These are phyloP conservation scores for Leccinum boreale DNA, from an alignment of 768 basidiomycete species.

Conservation along the genomic window DNA sequence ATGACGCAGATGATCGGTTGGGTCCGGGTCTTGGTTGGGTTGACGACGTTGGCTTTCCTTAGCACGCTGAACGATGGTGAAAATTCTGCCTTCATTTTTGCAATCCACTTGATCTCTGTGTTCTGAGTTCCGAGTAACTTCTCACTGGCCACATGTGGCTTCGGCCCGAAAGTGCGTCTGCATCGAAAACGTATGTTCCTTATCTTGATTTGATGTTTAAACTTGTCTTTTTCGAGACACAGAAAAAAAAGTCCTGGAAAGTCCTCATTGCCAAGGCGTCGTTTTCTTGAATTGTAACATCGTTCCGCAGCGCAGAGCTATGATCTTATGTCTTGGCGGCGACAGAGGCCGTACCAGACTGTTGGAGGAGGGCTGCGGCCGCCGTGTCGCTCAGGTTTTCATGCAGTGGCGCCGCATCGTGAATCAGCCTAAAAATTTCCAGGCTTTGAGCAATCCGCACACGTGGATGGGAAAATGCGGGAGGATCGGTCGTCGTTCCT, in stretches of 20 bases:
- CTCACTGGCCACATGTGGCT: not conserved
- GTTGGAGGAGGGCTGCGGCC: not conserved
- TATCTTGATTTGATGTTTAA: not conserved
- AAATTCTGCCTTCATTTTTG: not conserved
- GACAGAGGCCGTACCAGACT: not conserved
- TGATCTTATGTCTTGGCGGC: not conserved
- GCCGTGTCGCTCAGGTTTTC: not conserved
- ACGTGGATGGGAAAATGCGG: not conserved
- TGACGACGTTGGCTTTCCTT: constrained; percentile 27
- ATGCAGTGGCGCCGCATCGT: not conserved
- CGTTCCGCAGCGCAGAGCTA: not conserved
- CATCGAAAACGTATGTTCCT: not conserved
- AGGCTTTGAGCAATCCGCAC: not conserved
- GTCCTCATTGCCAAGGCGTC: not conserved
- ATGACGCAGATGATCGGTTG: constrained; percentile 25
- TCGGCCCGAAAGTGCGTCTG: not conserved
- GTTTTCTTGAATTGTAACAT: constrained; percentile 1
- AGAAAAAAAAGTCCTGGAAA: not conserved
- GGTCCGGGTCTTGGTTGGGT: constrained; percentile 21
- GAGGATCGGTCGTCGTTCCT: not conserved
- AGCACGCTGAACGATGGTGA: not conserved
- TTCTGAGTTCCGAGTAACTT: not conserved
- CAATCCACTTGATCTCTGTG: not conserved
- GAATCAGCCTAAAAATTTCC: not conserved
- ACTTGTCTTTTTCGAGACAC: not conserved